Evolutionary conservation across 495 filamentous ascomycete species (phyloP).

Genomic region (Aspergillus carlsbadensis): DNA sequence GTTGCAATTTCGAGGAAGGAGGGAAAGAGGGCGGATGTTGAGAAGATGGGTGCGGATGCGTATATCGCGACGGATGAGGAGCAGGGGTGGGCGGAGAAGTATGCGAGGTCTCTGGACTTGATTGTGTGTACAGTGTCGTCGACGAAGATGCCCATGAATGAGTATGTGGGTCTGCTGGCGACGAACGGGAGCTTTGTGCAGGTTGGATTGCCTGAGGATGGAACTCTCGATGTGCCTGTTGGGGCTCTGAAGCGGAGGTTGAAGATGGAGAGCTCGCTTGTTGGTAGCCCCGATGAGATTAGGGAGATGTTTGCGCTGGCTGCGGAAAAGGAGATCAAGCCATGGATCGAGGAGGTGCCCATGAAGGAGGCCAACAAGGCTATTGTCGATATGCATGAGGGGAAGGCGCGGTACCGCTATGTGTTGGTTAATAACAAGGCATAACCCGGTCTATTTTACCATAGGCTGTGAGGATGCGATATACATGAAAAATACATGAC

Average conservation of each 20-base stretch:
- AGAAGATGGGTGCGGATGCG: conserved; percentile 58
- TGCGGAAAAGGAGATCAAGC: conserved; percentile 65
- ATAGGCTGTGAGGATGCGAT: conserved; percentile 6
- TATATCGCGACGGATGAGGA: conserved; percentile 87
- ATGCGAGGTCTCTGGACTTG: conserved; percentile 70
- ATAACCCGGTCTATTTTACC: conserved; percentile 9
- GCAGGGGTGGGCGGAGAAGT: conserved; percentile 64
- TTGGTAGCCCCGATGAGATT: conserved; percentile 73
- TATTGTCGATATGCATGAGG: conserved; percentile 66
- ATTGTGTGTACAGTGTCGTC: conserved; percentile 80
- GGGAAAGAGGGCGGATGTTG: conserved; percentile 67
- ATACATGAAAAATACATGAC: conserved; percentile 8
- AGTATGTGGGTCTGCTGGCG: conserved; percentile 68
- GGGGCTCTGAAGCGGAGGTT: conserved; percentile 61
- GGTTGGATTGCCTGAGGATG: conserved; percentile 72
- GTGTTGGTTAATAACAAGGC: conserved; percentile 71
- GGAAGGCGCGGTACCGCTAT: conserved; percentile 73
- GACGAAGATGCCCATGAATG: conserved; percentile 69
- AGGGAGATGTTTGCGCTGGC: conserved; percentile 79
- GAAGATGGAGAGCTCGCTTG: conserved; percentile 69
- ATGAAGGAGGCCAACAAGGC: conserved; percentile 76
- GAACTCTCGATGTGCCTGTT: conserved; percentile 61
- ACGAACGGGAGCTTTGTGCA: conserved; percentile 75
- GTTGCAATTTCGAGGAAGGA: conserved; percentile 73
- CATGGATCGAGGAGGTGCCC: conserved; percentile 69